Conservation (phyloP, 345 rosid genomes). For the Pseudoturritis turrita region DNA sequence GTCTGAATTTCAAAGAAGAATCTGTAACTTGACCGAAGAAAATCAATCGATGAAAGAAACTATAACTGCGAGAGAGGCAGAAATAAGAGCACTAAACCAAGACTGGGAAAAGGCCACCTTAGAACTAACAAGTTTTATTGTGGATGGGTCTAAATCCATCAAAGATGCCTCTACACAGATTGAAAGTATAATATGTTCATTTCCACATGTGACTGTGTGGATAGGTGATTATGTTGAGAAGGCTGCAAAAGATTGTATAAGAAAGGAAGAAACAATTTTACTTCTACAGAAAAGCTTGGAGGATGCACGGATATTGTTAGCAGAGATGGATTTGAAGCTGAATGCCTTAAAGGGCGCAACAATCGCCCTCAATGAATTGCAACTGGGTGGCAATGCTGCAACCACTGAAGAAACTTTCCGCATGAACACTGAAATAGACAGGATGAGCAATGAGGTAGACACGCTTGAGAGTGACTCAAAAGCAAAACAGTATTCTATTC, state of each 20-base stretch:
- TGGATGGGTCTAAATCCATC: slow-evolving; percentile 84
- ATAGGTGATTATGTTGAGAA: slow-evolving; percentile 66
- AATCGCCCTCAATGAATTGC: slow-evolving; percentile 51
- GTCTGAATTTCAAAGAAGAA: slow-evolving; percentile 51
- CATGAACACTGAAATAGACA: slow-evolving; percentile 35
- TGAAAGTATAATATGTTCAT: slow-evolving; percentile 56
- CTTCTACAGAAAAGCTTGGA: slow-evolving; percentile 77
- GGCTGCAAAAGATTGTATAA: slow-evolving; percentile 71
- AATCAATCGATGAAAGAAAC: slow-evolving; percentile 45
- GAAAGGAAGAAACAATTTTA: slow-evolving; percentile 73
- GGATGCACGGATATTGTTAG: slow-evolving; percentile 66
- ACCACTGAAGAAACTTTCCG: slow-evolving; percentile 35
- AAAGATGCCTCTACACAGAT: slow-evolving; percentile 68
- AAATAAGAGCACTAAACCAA: slow-evolving; percentile 38
- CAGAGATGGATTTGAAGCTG: slow-evolving; percentile 74
- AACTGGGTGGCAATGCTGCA: slow-evolving; percentile 34
- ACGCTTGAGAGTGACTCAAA: slow-evolving; percentile 35
- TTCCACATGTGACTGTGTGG: slow-evolving; percentile 59
- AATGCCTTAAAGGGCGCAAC: slow-evolving; percentile 68
- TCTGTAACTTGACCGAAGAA: slow-evolving; percentile 46
- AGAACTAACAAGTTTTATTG: slow-evolving; percentile 74
- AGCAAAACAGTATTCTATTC: slow-evolving; percentile 33
- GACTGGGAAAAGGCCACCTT: slow-evolving; percentile 88
- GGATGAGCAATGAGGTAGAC: slow-evolving; percentile 40
- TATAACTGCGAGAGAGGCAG: slow-evolving; percentile 59